phyloP scores from a whole-genome alignment of 106 monocot species.

The Allium cepa region DNA sequence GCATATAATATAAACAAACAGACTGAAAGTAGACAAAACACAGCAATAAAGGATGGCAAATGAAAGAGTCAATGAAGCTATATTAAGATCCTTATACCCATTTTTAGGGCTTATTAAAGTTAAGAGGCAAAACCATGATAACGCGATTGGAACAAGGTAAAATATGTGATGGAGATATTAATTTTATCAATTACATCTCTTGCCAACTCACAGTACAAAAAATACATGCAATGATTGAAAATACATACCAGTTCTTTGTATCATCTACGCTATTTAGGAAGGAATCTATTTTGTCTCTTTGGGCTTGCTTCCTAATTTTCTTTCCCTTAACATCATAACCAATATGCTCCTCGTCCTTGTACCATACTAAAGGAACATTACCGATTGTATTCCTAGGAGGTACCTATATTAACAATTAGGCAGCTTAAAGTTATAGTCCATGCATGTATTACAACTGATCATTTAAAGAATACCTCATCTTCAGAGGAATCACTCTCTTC shows the following conservation, averaged over 20 bases:
- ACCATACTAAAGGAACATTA: constrained; percentile 85
- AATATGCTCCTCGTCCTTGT: constrained; percentile 91
- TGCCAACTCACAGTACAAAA: no score
- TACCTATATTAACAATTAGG: constrained; percentile 29
- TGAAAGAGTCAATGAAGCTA: no score
- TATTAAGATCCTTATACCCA: no score
- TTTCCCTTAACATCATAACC: constrained; percentile 81
- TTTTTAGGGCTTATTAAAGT: no score
- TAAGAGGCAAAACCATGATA: no score
- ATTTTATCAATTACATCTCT: background rate
- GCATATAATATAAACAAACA: no score
- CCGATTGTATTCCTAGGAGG: constrained; percentile 83
- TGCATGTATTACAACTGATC: background rate
- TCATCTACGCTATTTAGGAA: constrained; percentile 78
- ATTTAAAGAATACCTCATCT: constrained; percentile 54
- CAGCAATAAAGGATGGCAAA: no score
- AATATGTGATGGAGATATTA: no score
- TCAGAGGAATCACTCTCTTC: constrained; percentile 92
- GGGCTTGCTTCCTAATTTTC: constrained; percentile 79
- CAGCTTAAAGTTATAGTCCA: constrained; percentile 1
- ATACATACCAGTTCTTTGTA: constrained; percentile 69
- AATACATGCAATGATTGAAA: no score
- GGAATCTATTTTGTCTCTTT: constrained; percentile 74
- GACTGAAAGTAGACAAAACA: no score
- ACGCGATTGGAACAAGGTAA: no score